Conservation (phyloP, 495 filamentous ascomycete species). For the Saxophila tyrrhenica region DNA sequence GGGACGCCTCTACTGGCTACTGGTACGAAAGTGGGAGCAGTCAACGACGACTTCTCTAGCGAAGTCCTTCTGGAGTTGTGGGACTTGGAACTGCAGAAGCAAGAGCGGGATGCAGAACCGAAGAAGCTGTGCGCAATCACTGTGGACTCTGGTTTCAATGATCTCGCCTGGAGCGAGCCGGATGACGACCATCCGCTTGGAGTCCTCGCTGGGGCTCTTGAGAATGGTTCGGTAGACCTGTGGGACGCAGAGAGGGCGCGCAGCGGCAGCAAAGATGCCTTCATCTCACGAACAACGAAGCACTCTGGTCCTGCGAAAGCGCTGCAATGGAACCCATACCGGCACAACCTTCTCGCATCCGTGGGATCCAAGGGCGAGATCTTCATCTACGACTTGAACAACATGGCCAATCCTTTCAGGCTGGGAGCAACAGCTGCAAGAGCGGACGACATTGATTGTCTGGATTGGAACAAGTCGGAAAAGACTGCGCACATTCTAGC, state of each 20-base stretch:
- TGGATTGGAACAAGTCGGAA: conserved; percentile 81
- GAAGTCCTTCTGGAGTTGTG: conserved; percentile 94
- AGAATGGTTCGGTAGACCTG: conserved; percentile 90
- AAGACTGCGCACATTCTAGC: conserved; percentile 94
- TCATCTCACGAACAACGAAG: conserved; percentile 81
- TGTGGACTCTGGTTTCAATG: conserved; percentile 92
- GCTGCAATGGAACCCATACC: conserved; percentile 93
- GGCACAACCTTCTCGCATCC: conserved; percentile 82
- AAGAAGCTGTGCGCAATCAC: conserved; percentile 72
- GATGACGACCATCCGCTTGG: conserved; percentile 65
- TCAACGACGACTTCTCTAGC: conserved; percentile 94
- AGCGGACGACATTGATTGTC: conserved; percentile 84
- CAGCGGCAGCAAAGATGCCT: conserved; percentile 47
- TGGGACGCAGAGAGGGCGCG: conserved; percentile 90
- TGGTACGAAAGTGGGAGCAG: conserved; percentile 89
- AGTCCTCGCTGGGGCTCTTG: conserved; percentile 87
- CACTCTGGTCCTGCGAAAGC: conserved; percentile 90
- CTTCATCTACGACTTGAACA: conserved; percentile 87
- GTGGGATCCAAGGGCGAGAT: conserved; percentile 93
- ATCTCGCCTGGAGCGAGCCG: conserved; percentile 83
- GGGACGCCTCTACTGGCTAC: conserved; percentile 73
- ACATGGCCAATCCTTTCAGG: conserved; percentile 74
- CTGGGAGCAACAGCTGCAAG: conserved; percentile 78
- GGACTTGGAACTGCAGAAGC: conserved; percentile 72
- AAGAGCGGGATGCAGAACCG: conserved; percentile 65